phyloP scores from a whole-genome alignment of 495 filamentous ascomycete genomes.

The Aspergillus conjunctus region DNA sequence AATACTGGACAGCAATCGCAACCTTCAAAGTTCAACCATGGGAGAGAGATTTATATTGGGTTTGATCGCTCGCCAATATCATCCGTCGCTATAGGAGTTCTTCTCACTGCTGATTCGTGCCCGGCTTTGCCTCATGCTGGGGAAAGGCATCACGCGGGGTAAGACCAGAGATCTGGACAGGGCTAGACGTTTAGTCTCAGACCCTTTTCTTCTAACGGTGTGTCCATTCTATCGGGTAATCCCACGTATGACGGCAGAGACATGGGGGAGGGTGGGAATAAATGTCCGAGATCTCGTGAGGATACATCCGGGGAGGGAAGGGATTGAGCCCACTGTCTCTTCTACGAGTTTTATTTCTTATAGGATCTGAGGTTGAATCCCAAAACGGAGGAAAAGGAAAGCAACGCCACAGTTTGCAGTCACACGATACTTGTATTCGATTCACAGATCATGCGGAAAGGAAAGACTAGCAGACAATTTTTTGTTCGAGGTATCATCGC shows the following conservation, averaged over 20 bases:
- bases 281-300: neutral
- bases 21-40: no score
- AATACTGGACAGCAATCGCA: no score
- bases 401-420: slow-evolving; percentile 8
- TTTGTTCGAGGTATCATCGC: slow-evolving; percentile 11
- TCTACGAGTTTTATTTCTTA: neutral
- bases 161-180: neutral
- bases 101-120: neutral
- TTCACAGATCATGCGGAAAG: slow-evolving; percentile 14
- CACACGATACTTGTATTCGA: slow-evolving; percentile 16
- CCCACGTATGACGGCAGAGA: neutral
- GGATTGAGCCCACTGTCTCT: neutral
- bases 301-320: neutral
- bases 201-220: neutral
- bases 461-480: slow-evolving; percentile 4
- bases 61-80: no score
- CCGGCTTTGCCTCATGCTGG: neutral
- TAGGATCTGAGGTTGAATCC: neutral
- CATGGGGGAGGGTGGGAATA: neutral
- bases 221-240: neutral
- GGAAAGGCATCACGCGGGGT: slow-evolving; percentile 5
- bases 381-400: neutral
- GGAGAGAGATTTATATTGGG: no score
- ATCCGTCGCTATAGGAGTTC: no score
- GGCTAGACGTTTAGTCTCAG: neutral